Evolutionary conservation across 108 stramenopile genomes (phyloP).

Genomic region (Nannochloropsis salina): DNA sequence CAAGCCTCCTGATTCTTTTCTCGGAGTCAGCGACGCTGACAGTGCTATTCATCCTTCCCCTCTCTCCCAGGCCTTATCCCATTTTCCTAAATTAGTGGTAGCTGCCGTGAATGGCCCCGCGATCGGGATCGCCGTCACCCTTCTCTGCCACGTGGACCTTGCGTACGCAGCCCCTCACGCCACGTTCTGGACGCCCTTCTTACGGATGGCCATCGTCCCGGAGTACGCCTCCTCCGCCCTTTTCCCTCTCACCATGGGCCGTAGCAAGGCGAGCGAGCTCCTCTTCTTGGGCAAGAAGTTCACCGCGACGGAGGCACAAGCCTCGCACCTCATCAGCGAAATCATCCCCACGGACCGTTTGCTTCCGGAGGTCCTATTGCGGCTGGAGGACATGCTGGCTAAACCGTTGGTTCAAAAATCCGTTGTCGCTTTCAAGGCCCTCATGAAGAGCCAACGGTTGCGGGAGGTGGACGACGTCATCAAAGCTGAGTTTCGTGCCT

Average conservation of each 20-base stretch:
- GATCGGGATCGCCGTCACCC: constrained; percentile 59
- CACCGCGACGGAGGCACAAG: background rate
- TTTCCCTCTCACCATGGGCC: background rate
- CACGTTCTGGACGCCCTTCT: constrained; percentile 62
- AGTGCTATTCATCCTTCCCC: background rate
- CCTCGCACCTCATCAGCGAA: background rate
- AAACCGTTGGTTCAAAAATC: background rate
- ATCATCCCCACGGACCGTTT: background rate
- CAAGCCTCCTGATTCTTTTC: background rate
- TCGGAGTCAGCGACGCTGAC: background rate
- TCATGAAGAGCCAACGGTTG: background rate
- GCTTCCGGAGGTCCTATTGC: background rate
- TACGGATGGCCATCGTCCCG: background rate
- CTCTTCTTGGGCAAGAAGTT: constrained; percentile 11
- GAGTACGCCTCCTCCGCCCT: background rate
- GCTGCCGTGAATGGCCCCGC: constrained; percentile 65
- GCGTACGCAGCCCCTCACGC: constrained; percentile 50
- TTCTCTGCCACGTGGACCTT: constrained; percentile 57
- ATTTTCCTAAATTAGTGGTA: constrained; percentile 57
- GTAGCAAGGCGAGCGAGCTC: constrained; percentile 13
- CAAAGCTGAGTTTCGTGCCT: background rate
- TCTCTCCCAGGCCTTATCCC: constrained; percentile 40
- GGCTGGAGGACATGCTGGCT: background rate
- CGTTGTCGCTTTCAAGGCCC: background rate
- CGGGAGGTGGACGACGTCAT: background rate